Percentiles rank a stretch among this genome's conserved stretches.
Conservation (phyloP, 345 rosid genomes). For the Salix dunnii region DNA sequence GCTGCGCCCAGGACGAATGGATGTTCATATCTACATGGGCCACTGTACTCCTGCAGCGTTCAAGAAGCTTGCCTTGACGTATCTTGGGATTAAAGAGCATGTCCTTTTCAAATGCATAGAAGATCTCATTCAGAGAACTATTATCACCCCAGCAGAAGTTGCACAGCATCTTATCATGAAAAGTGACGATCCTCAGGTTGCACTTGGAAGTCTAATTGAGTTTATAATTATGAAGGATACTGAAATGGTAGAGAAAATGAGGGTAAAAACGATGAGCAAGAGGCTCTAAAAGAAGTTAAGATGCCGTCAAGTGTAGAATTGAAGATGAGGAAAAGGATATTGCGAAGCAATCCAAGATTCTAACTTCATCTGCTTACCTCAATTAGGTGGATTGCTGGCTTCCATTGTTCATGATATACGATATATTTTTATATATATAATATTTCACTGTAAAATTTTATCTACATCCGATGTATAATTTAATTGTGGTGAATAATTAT, state of each 20-base stretch:
- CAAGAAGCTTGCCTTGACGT: constrained; percentile 9
- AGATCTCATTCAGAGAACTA: constrained; percentile 1
- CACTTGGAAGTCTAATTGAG: constrained; percentile 17
- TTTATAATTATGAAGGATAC: constrained; percentile 2
- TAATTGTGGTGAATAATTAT: too few species aligned
- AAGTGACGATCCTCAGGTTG: constrained; percentile 5
- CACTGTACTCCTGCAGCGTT: constrained; percentile 18
- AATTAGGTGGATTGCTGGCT: not conserved
- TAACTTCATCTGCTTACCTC: constrained; percentile 3
- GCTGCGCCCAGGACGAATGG: constrained; percentile 29
- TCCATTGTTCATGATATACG: not conserved
- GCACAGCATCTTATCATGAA: constrained; percentile 25
- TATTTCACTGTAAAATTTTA: too few species aligned
- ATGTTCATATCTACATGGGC: constrained; percentile 27
- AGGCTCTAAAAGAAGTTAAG: not conserved
- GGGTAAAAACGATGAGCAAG: not conserved
- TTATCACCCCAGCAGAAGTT: constrained; percentile 21
- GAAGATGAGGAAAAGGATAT: not conserved
- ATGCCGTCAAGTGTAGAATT: too few species aligned
- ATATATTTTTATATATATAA: too few species aligned
- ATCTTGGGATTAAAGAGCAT: constrained; percentile 23
- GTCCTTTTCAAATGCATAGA: constrained; percentile 11
- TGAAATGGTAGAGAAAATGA: not conserved
- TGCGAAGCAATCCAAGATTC: not conserved
- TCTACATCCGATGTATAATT: too few species aligned